These are phyloP conservation scores for Fusarium nanum DNA, from an alignment of 2,329 filamentous ascomycete species.

Conservation along the genomic window DNA sequence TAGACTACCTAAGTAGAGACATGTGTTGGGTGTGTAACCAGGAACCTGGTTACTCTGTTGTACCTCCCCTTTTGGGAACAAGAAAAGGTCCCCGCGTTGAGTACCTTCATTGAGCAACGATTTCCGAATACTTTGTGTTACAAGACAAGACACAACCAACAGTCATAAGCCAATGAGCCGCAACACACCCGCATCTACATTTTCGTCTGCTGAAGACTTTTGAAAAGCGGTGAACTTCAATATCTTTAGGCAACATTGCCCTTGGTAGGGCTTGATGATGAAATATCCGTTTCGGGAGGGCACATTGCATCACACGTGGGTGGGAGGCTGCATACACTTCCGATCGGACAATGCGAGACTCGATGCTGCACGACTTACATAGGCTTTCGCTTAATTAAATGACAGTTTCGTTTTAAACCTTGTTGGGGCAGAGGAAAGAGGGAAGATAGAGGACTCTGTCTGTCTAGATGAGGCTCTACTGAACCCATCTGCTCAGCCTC, in stretches of 20 bases:
- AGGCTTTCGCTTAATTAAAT: constrained; percentile 2
- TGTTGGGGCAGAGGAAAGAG: background rate
- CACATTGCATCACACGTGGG: background rate
- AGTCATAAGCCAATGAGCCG: constrained; percentile 11
- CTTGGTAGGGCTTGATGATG: background rate
- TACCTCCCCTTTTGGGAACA: background rate
- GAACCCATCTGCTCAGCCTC: constrained; percentile 7
- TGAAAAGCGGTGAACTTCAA: constrained; percentile 16
- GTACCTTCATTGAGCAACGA: background rate
- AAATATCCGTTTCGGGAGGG: background rate
- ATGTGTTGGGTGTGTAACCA: constrained; percentile 15
- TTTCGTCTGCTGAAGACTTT: background rate
- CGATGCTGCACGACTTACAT: constrained; percentile 16
- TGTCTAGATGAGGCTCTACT: constrained; percentile 12
- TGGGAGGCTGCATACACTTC: constrained; percentile 5
- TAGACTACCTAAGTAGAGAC: background rate
- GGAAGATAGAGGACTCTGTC: background rate
- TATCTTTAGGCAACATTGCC: background rate
- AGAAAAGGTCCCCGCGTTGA: background rate
- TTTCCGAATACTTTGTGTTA: background rate
- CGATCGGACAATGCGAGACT: constrained; percentile 10
- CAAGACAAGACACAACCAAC: constrained; percentile 12
- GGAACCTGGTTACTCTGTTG: background rate
- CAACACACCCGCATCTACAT: background rate
- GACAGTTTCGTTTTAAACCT: background rate